Conservation (phyloP, 208 protist genomes). For the Trypanosoma scelopori region DNA sequence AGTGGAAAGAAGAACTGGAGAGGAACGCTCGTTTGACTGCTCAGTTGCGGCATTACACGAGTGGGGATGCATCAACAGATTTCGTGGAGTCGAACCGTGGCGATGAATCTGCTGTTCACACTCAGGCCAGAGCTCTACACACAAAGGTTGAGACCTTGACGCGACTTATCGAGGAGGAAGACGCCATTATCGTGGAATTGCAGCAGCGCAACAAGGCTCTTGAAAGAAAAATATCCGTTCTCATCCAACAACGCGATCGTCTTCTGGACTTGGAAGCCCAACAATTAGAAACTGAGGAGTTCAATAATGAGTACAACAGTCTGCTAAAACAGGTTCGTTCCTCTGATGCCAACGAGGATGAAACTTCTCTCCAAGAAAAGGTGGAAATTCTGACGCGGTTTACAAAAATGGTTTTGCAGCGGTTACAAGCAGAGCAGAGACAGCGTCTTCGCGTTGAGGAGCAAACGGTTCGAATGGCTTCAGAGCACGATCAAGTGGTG, state of each 20-base stretch:
- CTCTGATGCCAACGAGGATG: not conserved
- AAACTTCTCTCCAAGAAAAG: constrained; percentile 11
- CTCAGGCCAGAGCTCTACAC: not conserved
- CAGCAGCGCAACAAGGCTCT: constrained; percentile 20
- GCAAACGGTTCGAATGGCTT: constrained; percentile 30
- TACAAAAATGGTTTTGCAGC: constrained; percentile 33
- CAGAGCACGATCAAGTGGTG: constrained; percentile 31
- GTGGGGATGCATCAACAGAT: not conserved
- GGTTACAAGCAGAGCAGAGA: constrained; percentile 25
- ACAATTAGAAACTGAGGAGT: constrained; percentile 25
- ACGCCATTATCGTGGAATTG: constrained; percentile 29
- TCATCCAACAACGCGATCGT: constrained; percentile 30
- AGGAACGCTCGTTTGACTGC: constrained; percentile 25
- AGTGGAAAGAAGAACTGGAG: constrained; percentile 30
- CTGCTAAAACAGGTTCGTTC: constrained; percentile 18
- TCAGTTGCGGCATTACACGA: constrained; percentile 24
- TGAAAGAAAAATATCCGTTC: constrained; percentile 26
- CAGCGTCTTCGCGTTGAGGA: constrained; percentile 34
- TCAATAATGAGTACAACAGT: constrained; percentile 21
- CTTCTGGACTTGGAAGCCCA: constrained; percentile 29
- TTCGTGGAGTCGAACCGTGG: not conserved
- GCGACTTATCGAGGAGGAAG: constrained; percentile 31
- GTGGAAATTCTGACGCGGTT: constrained; percentile 22
- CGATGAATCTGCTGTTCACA: not conserved
- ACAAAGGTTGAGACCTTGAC: constrained; percentile 24